phyloP scores from a whole-genome alignment of 306 rosid species.

The Heteromeles arbutifolia region DNA sequence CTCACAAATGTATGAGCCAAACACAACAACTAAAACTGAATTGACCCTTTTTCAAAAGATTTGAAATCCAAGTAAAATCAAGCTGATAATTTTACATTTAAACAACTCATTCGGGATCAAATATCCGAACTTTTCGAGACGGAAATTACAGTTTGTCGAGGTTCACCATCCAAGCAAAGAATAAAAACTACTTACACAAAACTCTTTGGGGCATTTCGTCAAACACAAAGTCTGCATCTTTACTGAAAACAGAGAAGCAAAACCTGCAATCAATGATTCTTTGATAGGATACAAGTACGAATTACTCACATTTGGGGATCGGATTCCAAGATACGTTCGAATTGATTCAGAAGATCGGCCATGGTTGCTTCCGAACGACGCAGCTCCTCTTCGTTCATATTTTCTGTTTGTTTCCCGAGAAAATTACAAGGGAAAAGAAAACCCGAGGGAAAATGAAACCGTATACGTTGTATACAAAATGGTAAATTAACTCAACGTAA shows the following conservation, averaged over 20 bases:
- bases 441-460: background rate
- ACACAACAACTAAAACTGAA: background rate
- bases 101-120: no score
- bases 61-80: background rate
- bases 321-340: constrained; percentile 58
- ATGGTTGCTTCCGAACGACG: constrained; percentile 16
- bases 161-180: background rate
- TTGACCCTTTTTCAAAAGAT: background rate
- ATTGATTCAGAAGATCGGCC: constrained; percentile 44
- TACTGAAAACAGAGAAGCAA: background rate
- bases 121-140: background rate
- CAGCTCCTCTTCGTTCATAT: constrained; percentile 29
- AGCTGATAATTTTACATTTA: background rate
- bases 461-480: background rate
- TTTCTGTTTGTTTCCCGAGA: background rate
- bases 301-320: constrained; percentile 62
- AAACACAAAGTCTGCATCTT: background rate
- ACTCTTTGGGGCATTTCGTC: background rate
- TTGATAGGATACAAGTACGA: background rate
- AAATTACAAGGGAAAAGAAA: background rate
- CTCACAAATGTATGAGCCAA: no score
- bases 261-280: background rate
- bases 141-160: background rate
- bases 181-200: background rate
- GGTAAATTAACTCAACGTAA: background rate